A percentile compares a stretch with the other conserved stretches of the same genome.
phyloP scores from a whole-genome alignment of 768 basidiomycete species.

The Crucibulum laeve region DNA sequence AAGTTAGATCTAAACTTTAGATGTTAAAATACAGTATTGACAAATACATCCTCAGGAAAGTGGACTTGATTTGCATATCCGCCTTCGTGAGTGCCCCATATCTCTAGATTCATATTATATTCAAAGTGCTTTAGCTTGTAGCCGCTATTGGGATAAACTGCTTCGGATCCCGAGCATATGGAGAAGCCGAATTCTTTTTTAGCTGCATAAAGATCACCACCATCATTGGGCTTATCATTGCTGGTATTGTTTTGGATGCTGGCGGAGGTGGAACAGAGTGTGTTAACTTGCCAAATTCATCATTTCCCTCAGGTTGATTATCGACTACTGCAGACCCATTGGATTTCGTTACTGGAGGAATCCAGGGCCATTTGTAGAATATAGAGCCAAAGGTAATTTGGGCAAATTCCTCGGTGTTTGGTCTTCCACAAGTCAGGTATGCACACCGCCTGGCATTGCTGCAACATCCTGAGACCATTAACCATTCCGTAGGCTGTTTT shows the following conservation, averaged over 20 bases:
- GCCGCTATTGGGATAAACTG: conserved; percentile 23
- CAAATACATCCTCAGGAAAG: conserved; percentile 1
- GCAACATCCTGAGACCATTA: background rate
- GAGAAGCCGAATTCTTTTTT: conserved; percentile 44
- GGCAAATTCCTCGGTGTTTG: conserved; percentile 12
- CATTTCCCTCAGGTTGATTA: background rate
- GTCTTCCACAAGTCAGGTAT: conserved; percentile 12
- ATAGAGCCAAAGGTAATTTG: conserved; percentile 12
- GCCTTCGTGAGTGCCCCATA: conserved; percentile 7
- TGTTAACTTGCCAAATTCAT: background rate
- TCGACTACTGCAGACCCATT: conserved; percentile 21
- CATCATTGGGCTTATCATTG: conserved; percentile 33
- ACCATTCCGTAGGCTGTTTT: conserved; percentile 10
- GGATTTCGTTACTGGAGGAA: conserved; percentile 38
- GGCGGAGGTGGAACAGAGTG: conserved; percentile 40
- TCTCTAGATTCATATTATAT: too few relatives aligned
- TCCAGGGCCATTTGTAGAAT: conserved; percentile 13
- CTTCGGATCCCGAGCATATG: conserved; percentile 32
- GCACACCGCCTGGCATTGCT: background rate
- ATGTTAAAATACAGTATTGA: background rate
- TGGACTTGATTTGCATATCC: conserved; percentile 10
- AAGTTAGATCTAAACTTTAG: background rate
- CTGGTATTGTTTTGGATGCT: conserved; percentile 44
- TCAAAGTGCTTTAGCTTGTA: conserved; percentile 4
- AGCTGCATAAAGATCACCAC: conserved; percentile 42